phyloP scores from a whole-genome alignment of 108 stramenopile species.

The Epithemia pelagica region DNA sequence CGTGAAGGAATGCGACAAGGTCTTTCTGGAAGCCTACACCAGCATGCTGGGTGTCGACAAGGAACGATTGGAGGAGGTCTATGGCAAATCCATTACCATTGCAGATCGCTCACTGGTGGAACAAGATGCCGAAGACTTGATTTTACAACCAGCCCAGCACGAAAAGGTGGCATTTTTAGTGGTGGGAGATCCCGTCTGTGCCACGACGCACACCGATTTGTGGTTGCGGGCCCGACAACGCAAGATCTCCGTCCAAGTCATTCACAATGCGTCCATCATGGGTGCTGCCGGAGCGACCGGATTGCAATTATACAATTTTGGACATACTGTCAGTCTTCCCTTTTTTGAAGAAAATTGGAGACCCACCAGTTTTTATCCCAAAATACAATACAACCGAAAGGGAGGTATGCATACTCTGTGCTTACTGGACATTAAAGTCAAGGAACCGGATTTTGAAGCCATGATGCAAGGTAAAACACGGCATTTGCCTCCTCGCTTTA shows the following conservation, averaged over 20 bases:
- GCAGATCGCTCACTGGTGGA: slow-evolving; percentile 95
- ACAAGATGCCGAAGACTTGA: slow-evolving; percentile 87
- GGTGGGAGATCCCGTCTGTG: slow-evolving; percentile 98
- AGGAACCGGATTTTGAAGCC: slow-evolving; percentile 98
- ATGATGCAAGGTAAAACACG: slow-evolving; percentile 82
- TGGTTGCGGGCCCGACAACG: slow-evolving; percentile 79
- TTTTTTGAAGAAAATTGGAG: slow-evolving; percentile 95
- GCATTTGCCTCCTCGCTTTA: slow-evolving; percentile 97
- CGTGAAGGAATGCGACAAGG: slow-evolving; percentile 70
- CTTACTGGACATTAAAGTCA: slow-evolving; percentile 94
- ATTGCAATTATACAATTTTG: slow-evolving; percentile 97
- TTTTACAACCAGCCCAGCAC: slow-evolving; percentile 70
- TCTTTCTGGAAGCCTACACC: slow-evolving; percentile 98
- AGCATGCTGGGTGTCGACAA: slow-evolving; percentile 85
- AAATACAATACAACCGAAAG: slow-evolving; percentile 87
- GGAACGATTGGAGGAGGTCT: slow-evolving; percentile 80
- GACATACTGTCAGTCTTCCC: slow-evolving; percentile 96
- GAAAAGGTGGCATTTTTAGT: slow-evolving; percentile 92
- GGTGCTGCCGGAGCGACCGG: slow-evolving; percentile 96
- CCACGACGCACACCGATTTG: slow-evolving; percentile 97
- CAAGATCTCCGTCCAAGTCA: slow-evolving; percentile 81
- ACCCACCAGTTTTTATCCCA: slow-evolving; percentile 93
- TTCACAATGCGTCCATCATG: slow-evolving; percentile 99
- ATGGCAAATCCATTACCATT: slow-evolving; percentile 76
- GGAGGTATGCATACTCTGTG: slow-evolving; percentile 99